phyloP scores from a whole-genome alignment of 805 yeast species.

The Metschnikowia dekortorum region DNA sequence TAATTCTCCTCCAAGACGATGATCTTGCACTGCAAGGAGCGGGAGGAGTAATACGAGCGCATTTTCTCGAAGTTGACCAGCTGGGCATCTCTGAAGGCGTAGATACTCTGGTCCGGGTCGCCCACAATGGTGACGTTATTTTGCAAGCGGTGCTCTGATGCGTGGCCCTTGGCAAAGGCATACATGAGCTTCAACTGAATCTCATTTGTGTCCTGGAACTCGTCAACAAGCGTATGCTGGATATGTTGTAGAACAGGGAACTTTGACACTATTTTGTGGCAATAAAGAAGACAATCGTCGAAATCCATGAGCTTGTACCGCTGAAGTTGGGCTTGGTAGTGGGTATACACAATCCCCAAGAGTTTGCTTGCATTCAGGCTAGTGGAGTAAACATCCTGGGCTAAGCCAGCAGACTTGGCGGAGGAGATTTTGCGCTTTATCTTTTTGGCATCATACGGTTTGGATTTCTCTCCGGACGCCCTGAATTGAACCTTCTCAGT shows the following conservation, averaged over 20 bases:
- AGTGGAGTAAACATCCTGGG: slow-evolving; percentile 38
- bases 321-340: slow-evolving; percentile 49
- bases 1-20: slow-evolving; percentile 65
- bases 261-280: slow-evolving; percentile 45
- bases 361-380: slow-evolving; percentile 11
- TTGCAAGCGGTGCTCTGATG: slow-evolving; percentile 25
- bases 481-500: slow-evolving; percentile 14
- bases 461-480: slow-evolving; percentile 16
- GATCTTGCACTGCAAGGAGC: slow-evolving; percentile 16
- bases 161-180: slow-evolving; percentile 35
- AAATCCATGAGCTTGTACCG: slow-evolving; percentile 58
- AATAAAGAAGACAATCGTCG: slow-evolving; percentile 69
- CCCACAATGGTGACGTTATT: slow-evolving; percentile 84
- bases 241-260: slow-evolving; percentile 47
- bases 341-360: slow-evolving; percentile 37
- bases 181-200: slow-evolving; percentile 70
- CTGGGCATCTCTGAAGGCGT: slow-evolving; percentile 81
- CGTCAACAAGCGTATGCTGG: slow-evolving; percentile 82
- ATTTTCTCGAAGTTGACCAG: slow-evolving; percentile 60
- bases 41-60: slow-evolving; percentile 35
- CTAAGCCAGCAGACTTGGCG: slow-evolving; percentile 50
- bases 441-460: slow-evolving; percentile 38
- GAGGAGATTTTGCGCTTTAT: slow-evolving; percentile 47
- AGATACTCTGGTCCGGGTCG: slow-evolving; percentile 94
- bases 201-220: slow-evolving; percentile 86